Conservation (phyloP, 768 basidiomycete species). For the Wakefieldia striispora region DNA sequence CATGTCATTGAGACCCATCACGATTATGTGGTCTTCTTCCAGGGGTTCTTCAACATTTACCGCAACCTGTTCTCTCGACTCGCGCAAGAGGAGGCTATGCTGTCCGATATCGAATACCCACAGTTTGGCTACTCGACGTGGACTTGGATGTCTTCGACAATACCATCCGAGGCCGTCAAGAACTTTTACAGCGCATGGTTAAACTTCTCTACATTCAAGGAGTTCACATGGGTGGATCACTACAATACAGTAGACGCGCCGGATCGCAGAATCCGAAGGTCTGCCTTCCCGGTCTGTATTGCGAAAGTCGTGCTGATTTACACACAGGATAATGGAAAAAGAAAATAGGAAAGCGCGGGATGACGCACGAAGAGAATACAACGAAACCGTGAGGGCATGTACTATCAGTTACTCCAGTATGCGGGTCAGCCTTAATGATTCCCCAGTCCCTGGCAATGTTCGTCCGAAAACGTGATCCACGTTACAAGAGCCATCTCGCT, state of each 20-base stretch:
- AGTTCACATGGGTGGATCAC: constrained; percentile 83
- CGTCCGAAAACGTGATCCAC: constrained; percentile 83
- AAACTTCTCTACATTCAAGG: constrained; percentile 83
- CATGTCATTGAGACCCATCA: neutral
- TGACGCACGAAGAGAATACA: constrained; percentile 86
- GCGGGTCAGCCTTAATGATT: neutral
- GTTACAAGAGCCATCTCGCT: constrained; percentile 68
- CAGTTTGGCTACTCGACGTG: constrained; percentile 80
- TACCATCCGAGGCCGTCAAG: constrained; percentile 50
- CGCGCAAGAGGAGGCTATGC: constrained; percentile 66
- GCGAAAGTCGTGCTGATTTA: neutral
- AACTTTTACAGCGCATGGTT: constrained; percentile 85
- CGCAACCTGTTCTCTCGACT: constrained; percentile 83
- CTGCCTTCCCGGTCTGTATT: constrained; percentile 9
- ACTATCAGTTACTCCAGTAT: neutral
- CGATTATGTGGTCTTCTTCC: neutral
- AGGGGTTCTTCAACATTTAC: constrained; percentile 93
- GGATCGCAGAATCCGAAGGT: constrained; percentile 82
- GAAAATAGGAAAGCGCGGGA: constrained; percentile 94
- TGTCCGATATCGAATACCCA: constrained; percentile 58
- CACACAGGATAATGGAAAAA: constrained; percentile 80
- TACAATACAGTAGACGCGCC: constrained; percentile 86
- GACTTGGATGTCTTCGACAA: constrained; percentile 57
- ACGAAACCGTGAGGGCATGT: constrained; percentile 82
- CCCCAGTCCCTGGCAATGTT: constrained; percentile 69